Percentiles rank a stretch among this genome's conserved stretches.
Evolutionary conservation across 768 basidiomycete genomes (phyloP).

Genomic region (Leccinum boreale): DNA sequence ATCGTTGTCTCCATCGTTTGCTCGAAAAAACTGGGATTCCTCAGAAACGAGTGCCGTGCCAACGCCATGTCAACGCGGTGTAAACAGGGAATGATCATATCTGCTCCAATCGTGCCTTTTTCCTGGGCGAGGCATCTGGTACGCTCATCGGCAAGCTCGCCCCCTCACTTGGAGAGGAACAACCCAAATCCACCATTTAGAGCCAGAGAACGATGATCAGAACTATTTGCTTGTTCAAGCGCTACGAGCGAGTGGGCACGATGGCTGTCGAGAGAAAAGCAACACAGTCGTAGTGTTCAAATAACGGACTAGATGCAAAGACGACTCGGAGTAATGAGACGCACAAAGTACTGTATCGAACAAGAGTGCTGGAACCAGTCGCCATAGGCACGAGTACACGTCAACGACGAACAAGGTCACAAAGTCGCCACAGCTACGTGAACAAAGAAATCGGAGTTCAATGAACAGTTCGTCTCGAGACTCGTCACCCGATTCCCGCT

Average conservation of each 20-base stretch:
- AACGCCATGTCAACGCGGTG: conserved; percentile 87
- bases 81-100: conserved; percentile 69
- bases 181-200: neutral
- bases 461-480: neutral
- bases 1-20: conserved; percentile 72
- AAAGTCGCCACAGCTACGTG: neutral
- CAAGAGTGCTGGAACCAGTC: neutral
- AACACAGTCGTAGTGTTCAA: neutral
- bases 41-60: conserved; percentile 57
- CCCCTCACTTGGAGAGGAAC: neutral
- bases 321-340: neutral
- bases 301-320: neutral
- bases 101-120: conserved; percentile 43
- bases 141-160: conserved; percentile 29
- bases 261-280: neutral
- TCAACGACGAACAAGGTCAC: neutral
- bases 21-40: conserved; percentile 57
- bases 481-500: no score
- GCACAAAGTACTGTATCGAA: neutral
- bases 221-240: neutral
- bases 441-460: neutral
- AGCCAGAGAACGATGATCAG: neutral
- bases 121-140: conserved; percentile 11
- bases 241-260: neutral
- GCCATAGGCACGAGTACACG: neutral